Evolutionary conservation across 2,329 filamentous ascomycete species (phyloP), one percentile per base, ranked within the genome.

Genomic region (Colletotrichum zoysiae): DNA sequence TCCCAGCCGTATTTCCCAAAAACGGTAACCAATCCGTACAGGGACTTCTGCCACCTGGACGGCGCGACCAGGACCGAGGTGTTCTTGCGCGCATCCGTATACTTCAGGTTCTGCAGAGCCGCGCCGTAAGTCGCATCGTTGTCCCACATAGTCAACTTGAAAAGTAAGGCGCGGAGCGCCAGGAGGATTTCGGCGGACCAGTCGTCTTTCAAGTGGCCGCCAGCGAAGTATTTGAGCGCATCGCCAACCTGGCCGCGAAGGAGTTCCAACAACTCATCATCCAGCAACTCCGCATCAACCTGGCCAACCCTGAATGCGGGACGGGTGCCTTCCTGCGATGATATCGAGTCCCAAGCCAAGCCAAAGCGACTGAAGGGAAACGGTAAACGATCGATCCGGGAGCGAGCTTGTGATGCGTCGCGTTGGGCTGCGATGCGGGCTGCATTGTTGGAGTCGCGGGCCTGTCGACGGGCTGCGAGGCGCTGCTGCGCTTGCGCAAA

Each of bases 61-160:
- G 95, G 95, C 20, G 92, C 84, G 16, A 89, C 87, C 63, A 93
- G 83, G 35, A 92, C 88, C 0, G 89, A 83, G 12, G 89, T 89
- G 58, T 82, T 82, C 65, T 86, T 87, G 73, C 95, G 88, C 60
- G 95, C 95, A 79, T 98, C 95, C 14, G 93, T 93, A 78, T 95
- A 98, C 78, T 91, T 91, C 38, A 99, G 87, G 74, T 97, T 97
- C 81, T 99, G 96, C 61, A 99, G 85, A 46, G 94, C 91, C 14
- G 96, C 96, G 72, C 96, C 96, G 81, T 99, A 98, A 6, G 93
- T 97, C 50, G 96, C 94, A 80, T 97, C 92, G 81, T 98, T 94
- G 81, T 98, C 95, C 96, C 96, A 99, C 70, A 99, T 91, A 20
- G 93, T 94, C 74, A 99, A 88, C 82, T 99, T 99, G 86, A 98